Conservation (phyloP, 768 basidiomycete species). For the Tubosaeta brunneosetosa region DNA sequence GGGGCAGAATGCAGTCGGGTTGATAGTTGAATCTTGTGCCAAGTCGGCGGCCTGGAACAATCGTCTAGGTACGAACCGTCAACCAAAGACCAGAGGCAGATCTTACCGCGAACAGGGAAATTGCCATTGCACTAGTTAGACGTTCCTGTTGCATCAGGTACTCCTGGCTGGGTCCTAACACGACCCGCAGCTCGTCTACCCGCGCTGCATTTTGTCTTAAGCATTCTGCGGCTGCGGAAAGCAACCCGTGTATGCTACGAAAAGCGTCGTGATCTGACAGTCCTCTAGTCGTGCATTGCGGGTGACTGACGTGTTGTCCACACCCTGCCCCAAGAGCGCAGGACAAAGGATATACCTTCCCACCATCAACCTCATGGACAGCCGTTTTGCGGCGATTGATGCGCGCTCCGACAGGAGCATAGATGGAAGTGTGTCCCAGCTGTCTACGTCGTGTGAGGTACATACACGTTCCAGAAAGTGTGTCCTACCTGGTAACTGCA, state of each 20-base stretch:
- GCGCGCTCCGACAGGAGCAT: slow-evolving; percentile 44
- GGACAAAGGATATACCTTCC: slow-evolving; percentile 51
- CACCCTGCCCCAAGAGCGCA: slow-evolving; percentile 21
- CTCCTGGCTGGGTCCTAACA: slow-evolving; percentile 1
- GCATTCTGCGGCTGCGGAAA: slow-evolving; percentile 16
- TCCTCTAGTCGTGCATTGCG: not conserved
- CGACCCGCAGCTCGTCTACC: slow-evolving; percentile 8
- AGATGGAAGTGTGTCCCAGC: slow-evolving; percentile 45
- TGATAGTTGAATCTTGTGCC: not conserved
- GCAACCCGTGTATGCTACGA: slow-evolving; percentile 11
- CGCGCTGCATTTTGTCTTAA: slow-evolving; percentile 17
- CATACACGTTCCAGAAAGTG: not conserved
- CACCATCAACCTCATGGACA: slow-evolving; percentile 54
- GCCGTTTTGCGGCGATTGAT: slow-evolving; percentile 58
- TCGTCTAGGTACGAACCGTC: not conserved
- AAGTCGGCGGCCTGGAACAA: slow-evolving; percentile 21
- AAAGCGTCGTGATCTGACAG: not conserved
- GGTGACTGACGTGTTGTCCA: slow-evolving; percentile 20
- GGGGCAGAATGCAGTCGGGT: slow-evolving; percentile 37
- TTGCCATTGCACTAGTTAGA: slow-evolving; percentile 31
- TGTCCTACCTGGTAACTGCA: slow-evolving; percentile 61
- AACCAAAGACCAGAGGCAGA: not conserved
- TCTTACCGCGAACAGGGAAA: slow-evolving; percentile 36
- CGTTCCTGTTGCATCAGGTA: slow-evolving; percentile 26
- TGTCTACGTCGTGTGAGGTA: slow-evolving; percentile 36